A percentile compares a stretch with the other conserved stretches of the same genome.
These are phyloP conservation scores for Lantana camara DNA, from an alignment of 257 asterid genomes.

Conservation along the genomic window DNA sequence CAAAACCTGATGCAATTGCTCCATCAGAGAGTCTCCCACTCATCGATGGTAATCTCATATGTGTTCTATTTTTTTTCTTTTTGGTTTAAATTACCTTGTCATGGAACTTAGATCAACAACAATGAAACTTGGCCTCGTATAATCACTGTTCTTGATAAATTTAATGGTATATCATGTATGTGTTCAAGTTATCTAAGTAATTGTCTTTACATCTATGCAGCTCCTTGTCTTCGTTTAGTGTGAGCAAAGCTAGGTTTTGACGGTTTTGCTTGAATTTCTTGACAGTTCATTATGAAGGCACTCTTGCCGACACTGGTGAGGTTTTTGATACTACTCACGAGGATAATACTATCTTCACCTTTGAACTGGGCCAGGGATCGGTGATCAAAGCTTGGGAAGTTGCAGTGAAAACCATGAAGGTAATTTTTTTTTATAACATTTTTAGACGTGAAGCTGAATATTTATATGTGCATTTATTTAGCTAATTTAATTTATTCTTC, in stretches of 20 bases:
- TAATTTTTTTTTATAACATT: too few relatives aligned
- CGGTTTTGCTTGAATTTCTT: slow-evolving; percentile 14
- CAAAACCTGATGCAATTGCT: slow-evolving; percentile 77
- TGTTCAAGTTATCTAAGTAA: not conserved
- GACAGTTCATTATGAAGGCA: slow-evolving; percentile 94
- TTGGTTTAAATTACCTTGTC: not conserved
- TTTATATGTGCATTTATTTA: not conserved
- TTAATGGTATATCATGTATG: not conserved
- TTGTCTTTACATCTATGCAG: not conserved
- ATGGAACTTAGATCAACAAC: slow-evolving; percentile 12
- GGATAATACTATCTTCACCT: slow-evolving; percentile 86
- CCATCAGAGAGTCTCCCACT: slow-evolving; percentile 92
- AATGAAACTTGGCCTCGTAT: not conserved
- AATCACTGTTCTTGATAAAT: not conserved
- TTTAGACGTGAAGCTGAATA: too few relatives aligned
- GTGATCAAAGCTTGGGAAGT: slow-evolving; percentile 96
- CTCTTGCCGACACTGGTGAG: slow-evolving; percentile 86
- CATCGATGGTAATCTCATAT: slow-evolving; percentile 65
- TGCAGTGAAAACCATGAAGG: slow-evolving; percentile 96
- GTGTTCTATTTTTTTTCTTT: not conserved
- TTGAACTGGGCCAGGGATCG: slow-evolving; percentile 83
- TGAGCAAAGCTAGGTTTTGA: slow-evolving; percentile 1
- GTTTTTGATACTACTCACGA: slow-evolving; percentile 93
- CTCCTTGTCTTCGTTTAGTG: not conserved
- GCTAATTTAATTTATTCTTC: slow-evolving; percentile 9